Percentiles rank a stretch among this genome's conserved stretches.
Evolutionary conservation across 2,329 filamentous ascomycete genomes (phyloP).

Genomic region (Pestalotiopsis sp.): DNA sequence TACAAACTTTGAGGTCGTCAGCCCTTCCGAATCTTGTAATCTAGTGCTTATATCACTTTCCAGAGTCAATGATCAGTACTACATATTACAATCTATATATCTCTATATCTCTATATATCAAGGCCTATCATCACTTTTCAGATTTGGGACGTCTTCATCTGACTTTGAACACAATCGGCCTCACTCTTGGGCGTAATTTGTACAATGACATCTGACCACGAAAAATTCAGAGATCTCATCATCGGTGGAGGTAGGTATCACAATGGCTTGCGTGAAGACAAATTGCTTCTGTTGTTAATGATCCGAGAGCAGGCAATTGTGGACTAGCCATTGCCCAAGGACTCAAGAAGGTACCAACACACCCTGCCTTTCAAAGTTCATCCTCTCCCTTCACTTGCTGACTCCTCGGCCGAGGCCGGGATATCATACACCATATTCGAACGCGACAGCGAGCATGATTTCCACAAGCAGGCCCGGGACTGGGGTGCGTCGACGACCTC

Average conservation of each 20-base stretch:
- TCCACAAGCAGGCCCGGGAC: background rate
- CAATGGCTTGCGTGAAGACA: background rate
- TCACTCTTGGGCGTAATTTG: background rate
- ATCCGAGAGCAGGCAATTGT: background rate
- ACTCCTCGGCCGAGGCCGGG: background rate
- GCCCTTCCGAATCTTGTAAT: background rate
- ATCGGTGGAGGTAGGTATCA: constrained; percentile 1
- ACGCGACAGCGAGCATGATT: background rate
- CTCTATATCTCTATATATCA: background rate
- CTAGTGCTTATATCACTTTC: background rate
- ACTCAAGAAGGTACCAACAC: background rate
- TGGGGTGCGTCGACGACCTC: background rate
- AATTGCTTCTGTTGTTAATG: background rate
- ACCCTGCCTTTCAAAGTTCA: background rate
- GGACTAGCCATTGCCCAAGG: background rate
- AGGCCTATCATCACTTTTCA: background rate
- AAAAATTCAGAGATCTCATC: background rate
- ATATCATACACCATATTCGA: constrained; percentile 3
- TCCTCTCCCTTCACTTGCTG: background rate
- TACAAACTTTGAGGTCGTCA: background rate
- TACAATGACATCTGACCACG: background rate
- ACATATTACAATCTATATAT: background rate
- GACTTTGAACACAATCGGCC: background rate
- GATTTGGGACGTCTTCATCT: background rate
- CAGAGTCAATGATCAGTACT: no score